These are phyloP conservation scores for Cyclocybe cylindracea DNA, from an alignment of 768 basidiomycete species.

Conservation along the genomic window DNA sequence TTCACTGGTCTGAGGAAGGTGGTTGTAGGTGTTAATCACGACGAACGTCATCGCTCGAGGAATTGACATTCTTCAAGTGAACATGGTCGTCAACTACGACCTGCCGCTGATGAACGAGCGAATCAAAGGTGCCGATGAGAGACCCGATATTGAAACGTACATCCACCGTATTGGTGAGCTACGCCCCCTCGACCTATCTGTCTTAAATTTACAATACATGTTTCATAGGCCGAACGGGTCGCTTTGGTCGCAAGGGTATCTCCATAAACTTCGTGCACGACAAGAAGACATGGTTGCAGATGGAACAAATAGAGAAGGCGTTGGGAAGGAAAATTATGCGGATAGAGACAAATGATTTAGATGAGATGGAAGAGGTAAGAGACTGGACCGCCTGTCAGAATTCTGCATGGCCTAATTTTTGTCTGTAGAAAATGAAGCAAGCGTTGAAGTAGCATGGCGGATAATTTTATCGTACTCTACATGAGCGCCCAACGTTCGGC, in stretches of 20 bases:
- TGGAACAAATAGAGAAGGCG: constrained; percentile 84
- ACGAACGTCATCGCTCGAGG: constrained; percentile 99
- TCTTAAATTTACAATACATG: neutral
- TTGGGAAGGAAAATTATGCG: constrained; percentile 78
- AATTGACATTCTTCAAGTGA: constrained; percentile 98
- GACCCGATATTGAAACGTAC: constrained; percentile 94
- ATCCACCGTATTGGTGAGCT: constrained; percentile 91
- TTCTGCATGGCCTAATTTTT: constrained; percentile 1
- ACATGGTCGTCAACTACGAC: constrained; percentile 99
- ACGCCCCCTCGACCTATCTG: neutral
- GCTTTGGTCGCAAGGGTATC: constrained; percentile 96
- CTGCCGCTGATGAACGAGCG: constrained; percentile 85
- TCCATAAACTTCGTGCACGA: constrained; percentile 98
- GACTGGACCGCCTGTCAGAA: constrained; percentile 2
- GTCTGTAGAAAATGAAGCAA: constrained; percentile 75
- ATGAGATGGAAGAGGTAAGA: constrained; percentile 90
- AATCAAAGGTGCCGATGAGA: constrained; percentile 47
- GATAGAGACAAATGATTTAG: constrained; percentile 88
- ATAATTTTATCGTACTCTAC: neutral
- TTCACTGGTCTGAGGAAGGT: neutral
- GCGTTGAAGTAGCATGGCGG: constrained; percentile 57
- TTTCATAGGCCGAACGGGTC: constrained; percentile 85
- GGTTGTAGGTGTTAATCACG: constrained; percentile 73
- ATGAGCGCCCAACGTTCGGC: neutral
- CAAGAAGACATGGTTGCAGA: constrained; percentile 81